A percentile compares a stretch with the other conserved stretches of the same genome.
Conservation (phyloP, 1,284 basidiomycete genomes). For the Filobasidium uniguttulatum region DNA sequence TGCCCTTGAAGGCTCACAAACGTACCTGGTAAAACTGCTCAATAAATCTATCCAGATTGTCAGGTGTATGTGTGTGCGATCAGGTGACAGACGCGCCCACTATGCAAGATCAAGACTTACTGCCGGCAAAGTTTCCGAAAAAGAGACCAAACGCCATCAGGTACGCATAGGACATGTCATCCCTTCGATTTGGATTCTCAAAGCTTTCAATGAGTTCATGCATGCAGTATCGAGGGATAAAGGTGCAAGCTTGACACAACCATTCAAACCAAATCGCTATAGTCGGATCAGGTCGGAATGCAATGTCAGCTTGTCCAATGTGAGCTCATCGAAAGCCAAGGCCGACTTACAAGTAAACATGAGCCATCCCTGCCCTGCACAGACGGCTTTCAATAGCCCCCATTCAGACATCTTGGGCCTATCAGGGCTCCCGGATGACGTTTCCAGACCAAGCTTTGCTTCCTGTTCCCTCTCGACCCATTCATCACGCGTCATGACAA, state of each 20-base stretch:
- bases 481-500: slow-evolving; percentile 5
- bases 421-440: neutral
- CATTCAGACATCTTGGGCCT: slow-evolving; percentile 10
- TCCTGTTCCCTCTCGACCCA: neutral
- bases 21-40: neutral
- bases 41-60: neutral
- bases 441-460: neutral
- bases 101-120: slow-evolving; percentile 12
- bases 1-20: neutral
- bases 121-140: slow-evolving; percentile 24
- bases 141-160: slow-evolving; percentile 34
- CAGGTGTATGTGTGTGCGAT: too few species aligned
- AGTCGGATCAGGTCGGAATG: slow-evolving; percentile 8
- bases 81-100: neutral
- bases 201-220: slow-evolving; percentile 30
- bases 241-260: neutral
- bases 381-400: slow-evolving; percentile 22
- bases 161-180: slow-evolving; percentile 27
- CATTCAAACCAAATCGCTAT: neutral
- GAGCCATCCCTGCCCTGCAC: slow-evolving; percentile 21
- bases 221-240: slow-evolving; percentile 16
- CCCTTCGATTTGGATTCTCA: slow-evolving; percentile 11
- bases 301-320: neutral
- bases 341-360: slow-evolving; percentile 25
- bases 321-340: too few species aligned